Evolutionary conservation across 2,329 filamentous ascomycete species (phyloP), one percentile per base, ranked within the genome.

Genomic region (Ramularia collo-cygni): DNA sequence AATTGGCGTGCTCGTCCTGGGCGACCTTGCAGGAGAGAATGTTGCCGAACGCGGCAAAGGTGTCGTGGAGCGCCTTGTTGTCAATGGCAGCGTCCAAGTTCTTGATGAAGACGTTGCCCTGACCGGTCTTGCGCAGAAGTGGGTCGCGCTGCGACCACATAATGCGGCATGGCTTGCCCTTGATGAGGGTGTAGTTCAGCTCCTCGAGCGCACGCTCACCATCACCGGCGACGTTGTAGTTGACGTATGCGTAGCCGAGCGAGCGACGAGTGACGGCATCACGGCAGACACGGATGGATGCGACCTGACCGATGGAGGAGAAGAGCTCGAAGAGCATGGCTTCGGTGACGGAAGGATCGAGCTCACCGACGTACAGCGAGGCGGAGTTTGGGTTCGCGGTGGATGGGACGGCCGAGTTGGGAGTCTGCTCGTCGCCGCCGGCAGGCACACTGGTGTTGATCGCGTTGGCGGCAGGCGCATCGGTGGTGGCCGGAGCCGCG

Each of bases 141-240:
- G 92, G 92, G 70, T 98, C 92, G 68, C 92, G 92, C 79, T 98
- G 92, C 53, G 92, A 98, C 92, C 92, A 98, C 92, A 98, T 98
- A 74, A 98, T 98, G 63, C 92, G 90, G 84, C 92, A 98, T 46
- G 92, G 90, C 64, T 85, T 88, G 60, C 89, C 89, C 79, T 96
- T 96, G 76, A 98, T 96, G 59, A 95, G 75, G 51, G 92, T 98
- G 77, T 98, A 98, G 81, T 98, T 98, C 59, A 98, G 79, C 72
- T 98, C 92, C 73, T 98, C 92, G 47, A 98, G 82, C 60, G 92
- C 92, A 71, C 94, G 93, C 77, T 98, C 92, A 59, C 92, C 92
- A 66, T 98, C 92, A 49, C 80, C 68, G 48, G 89, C 94, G 68
- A 87, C 90, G 77, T 96, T 98, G 81, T 96, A 98, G 81, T 98